Base-by-base conservation (phyloP, 2,329 filamentous ascomycete species). In the Fusarium papillatum region DNA sequence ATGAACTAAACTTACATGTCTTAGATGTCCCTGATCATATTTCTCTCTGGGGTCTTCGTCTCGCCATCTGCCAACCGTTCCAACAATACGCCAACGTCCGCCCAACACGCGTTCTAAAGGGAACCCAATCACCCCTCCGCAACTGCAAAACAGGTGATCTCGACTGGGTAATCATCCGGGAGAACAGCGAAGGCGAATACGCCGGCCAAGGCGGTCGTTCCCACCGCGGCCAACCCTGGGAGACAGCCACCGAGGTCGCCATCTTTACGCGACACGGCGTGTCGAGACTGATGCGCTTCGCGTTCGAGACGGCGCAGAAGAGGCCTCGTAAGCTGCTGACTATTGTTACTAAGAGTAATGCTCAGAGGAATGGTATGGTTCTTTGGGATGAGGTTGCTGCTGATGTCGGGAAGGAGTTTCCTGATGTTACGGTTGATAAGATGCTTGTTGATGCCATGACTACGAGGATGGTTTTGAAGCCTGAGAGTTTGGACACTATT, bases 381-480 rank as follows among this genome's bases (percentile, higher is more conserved):
- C 86, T 93, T 69, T 93, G 91, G 92, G 91, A 93, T 77, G 90
- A 93, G 76, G 86, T 93, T 14, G 90, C 90, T 0, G 83, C 82
- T 0, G 85, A 87, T 31, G 87, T 93, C 4, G 86, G 87, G 0
- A 85, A 83, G 69, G 90, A 92, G 7, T 93, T 90, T 75, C 88
- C 89, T 0, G 90, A 92, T 75, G 91, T 93, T 3, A 87, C 85
- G 34, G 85, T 88, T 55, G 91, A 93, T 70, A 93, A 93, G 85
- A 92, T 93, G 89, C 84, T 93, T 24, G 91, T 93, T 8, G 91
- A 93, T 80, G 91, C 91, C 9, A 92, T 93, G 90, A 93, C 91
- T 2, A 89, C 89, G 16, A 85, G 90, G 17, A 93, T 93, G 90
- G 89, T 91, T 2, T 81, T 91, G 43, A 88, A 91, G 78, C 91